phyloP scores from a whole-genome alignment of 2,329 filamentous ascomycete genomes.

The Diplodia sapinea region DNA sequence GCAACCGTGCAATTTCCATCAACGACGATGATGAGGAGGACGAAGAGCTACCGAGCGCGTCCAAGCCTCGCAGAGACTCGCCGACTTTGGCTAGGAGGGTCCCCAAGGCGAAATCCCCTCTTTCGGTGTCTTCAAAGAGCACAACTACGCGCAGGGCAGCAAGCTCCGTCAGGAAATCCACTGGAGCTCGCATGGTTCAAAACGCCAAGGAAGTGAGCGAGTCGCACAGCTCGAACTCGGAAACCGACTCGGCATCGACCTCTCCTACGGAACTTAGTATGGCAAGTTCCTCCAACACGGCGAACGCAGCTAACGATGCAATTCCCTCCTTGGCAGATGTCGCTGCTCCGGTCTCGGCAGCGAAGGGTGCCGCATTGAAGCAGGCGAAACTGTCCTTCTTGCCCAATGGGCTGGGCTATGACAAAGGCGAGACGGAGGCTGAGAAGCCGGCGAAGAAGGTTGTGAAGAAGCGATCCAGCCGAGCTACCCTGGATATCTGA shows the following conservation, averaged over 20 bases:
- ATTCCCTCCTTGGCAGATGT: background rate
- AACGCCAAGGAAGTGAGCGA: background rate
- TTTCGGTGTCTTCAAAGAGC: background rate
- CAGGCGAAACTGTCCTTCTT: conserved; percentile 22
- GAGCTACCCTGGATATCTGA: background rate
- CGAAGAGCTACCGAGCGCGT: background rate
- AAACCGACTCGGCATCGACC: conserved; percentile 1
- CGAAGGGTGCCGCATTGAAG: background rate
- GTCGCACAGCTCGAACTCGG: background rate
- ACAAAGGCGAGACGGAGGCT: background rate
- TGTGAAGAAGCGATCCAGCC: conserved; percentile 8
- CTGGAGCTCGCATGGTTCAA: conserved; percentile 1
- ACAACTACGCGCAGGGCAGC: background rate
- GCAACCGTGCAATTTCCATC: background rate
- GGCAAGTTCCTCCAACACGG: background rate
- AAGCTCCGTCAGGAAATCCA: background rate
- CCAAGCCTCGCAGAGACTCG: background rate
- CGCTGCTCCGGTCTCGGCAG: background rate
- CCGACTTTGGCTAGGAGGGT: background rate
- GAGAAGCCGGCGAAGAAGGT: conserved; percentile 6
- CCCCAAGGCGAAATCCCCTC: conserved; percentile 9
- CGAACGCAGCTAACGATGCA: background rate
- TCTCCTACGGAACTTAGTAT: background rate
- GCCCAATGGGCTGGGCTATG: conserved; percentile 7
- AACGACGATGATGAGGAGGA: background rate